Evolutionary conservation across 2,329 filamentous ascomycete genomes (phyloP).

Genomic region (Neophaeococcomyces mojaviensis): DNA sequence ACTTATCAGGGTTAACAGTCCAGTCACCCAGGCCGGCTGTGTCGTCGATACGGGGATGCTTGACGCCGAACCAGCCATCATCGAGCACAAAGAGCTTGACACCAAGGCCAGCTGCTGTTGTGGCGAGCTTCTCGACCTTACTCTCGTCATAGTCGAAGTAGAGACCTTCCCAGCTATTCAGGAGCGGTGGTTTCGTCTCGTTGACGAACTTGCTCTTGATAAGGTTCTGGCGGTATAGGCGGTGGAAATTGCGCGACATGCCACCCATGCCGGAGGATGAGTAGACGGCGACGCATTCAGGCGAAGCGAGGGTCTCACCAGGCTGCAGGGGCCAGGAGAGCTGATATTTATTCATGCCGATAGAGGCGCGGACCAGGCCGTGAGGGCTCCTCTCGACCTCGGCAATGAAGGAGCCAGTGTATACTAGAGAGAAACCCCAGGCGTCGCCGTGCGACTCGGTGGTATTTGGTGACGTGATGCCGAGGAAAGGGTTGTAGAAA

Average conservation of each 20-base stretch:
- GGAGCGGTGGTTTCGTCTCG: constrained; percentile 46
- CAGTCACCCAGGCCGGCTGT: constrained; percentile 56
- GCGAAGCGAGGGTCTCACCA: constrained; percentile 52
- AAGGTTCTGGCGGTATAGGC: constrained; percentile 55
- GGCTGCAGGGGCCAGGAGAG: constrained; percentile 51
- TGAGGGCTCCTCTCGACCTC: constrained; percentile 58
- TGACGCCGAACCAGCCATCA: constrained; percentile 60
- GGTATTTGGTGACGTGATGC: constrained; percentile 48
- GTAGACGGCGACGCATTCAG: constrained; percentile 57
- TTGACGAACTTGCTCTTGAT: constrained; percentile 50
- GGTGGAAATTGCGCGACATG: constrained; percentile 56
- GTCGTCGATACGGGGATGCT: constrained; percentile 54
- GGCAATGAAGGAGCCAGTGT: constrained; percentile 55
- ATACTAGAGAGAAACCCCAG: constrained; percentile 59
- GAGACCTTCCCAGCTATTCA: constrained; percentile 62
- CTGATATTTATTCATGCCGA: constrained; percentile 56
- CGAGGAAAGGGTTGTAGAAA: constrained; percentile 58
- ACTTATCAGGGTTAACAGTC: constrained; percentile 51
- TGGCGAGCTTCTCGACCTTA: constrained; percentile 48
- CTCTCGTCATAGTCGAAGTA: constrained; percentile 52
- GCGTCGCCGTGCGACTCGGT: constrained; percentile 56
- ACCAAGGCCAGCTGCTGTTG: constrained; percentile 51
- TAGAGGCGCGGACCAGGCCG: constrained; percentile 51
- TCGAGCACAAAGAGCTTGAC: constrained; percentile 59
- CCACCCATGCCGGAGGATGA: constrained; percentile 52